A percentile compares a stretch with the other conserved stretches of the same genome.
phyloP scores from a whole-genome alignment of 2,329 filamentous ascomycete genomes.

The Ascochyta lentis region DNA sequence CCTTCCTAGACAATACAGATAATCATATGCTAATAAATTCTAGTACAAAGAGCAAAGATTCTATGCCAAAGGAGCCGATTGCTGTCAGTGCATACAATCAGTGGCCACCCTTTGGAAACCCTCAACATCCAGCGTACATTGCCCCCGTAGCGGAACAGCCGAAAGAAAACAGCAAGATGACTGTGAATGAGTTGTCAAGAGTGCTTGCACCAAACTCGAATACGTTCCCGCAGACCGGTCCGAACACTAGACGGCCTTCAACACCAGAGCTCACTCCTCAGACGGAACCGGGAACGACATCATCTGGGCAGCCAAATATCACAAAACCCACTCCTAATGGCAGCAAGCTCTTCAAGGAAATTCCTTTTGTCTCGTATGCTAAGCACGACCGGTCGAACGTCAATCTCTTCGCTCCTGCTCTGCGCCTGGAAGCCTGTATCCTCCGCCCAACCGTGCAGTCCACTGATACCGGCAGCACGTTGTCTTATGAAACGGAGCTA shows the following conservation, averaged over 20 bases:
- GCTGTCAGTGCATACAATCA: neutral
- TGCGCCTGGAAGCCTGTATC: conserved; percentile 8
- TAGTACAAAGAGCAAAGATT: too few species aligned
- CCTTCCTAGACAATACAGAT: too few species aligned
- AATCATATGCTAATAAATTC: neutral
- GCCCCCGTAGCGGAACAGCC: neutral
- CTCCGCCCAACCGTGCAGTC: neutral
- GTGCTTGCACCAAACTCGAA: neutral
- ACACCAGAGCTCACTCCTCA: neutral
- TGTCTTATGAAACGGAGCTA: neutral
- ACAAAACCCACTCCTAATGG: neutral
- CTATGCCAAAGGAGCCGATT: neutral
- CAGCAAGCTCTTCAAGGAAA: neutral
- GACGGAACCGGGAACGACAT: neutral
- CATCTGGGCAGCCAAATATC: conserved; percentile 3
- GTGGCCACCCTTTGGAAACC: neutral
- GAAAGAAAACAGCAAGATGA: neutral
- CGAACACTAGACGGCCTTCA: neutral
- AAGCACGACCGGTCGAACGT: neutral
- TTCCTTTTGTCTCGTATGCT: neutral
- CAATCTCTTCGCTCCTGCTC: neutral
- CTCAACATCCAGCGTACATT: neutral
- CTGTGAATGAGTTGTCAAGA: neutral
- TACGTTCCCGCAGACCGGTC: neutral
- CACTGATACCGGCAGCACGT: neutral